A percentile compares a stretch with the other conserved stretches of the same genome.
phyloP scores from a whole-genome alignment of 257 asterid genomes.

The Solanum raphanifolium region DNA sequence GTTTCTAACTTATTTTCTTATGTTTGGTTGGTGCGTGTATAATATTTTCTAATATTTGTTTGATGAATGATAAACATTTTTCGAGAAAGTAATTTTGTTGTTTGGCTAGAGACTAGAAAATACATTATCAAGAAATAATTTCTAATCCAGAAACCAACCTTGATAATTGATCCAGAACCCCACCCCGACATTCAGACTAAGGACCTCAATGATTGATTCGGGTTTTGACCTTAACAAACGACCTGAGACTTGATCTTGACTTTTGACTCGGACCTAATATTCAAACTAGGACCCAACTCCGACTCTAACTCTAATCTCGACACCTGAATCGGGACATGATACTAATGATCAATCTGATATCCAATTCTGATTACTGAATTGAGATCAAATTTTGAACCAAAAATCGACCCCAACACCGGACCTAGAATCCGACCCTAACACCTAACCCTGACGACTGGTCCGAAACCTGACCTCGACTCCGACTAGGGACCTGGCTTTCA shows the following conservation, averaged over 20 bases:
- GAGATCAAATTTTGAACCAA: neutral
- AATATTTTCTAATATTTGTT: too few species aligned
- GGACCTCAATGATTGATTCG: neutral
- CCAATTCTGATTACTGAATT: neutral
- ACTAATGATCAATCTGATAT: too few species aligned
- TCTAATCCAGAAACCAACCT: neutral
- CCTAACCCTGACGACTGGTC: neutral
- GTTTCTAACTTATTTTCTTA: too few species aligned
- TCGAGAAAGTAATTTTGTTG: neutral
- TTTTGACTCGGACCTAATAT: too few species aligned
- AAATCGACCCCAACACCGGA: neutral
- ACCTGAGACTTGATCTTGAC: neutral
- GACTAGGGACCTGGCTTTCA: neutral
- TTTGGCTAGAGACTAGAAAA: neutral
- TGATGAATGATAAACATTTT: neutral
- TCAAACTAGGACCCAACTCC: too few species aligned
- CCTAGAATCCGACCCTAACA: neutral
- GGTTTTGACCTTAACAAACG: neutral
- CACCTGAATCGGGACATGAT: neutral
- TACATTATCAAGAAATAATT: too few species aligned
- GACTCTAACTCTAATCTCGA: too few species aligned
- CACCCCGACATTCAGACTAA: neutral
- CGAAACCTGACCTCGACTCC: neutral
- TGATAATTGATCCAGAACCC: neutral
- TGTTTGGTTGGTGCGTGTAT: neutral